Evolutionary conservation across 768 basidiomycete genomes (phyloP), one percentile per base, ranked within the genome.

Genomic region (Austroboletus festivus): DNA sequence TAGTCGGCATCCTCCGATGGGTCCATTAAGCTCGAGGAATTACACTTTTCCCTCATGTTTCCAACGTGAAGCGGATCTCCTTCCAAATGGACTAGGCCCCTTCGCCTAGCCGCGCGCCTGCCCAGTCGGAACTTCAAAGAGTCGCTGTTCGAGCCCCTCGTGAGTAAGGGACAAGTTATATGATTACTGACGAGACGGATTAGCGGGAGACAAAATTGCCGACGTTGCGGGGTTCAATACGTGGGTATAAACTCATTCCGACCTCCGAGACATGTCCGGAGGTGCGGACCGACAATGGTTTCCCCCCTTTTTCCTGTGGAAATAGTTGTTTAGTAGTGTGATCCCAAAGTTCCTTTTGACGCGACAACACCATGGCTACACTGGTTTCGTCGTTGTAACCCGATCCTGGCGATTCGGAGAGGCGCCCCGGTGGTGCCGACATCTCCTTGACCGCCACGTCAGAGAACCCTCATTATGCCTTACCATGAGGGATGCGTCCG

Each of bases 391-490:
- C 23, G 24, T 38, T 24, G 35, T 22, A 16, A 31, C 19, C 22
- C 18, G 18, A 33, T 38, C 33, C 31, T 18, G 40, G 24, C 5
- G 40, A 48, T 23, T 41, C 39, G 46, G 55, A 20, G 11, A 23
- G 10, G 18, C 5, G 10, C 15, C n/a, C 54, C 24, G 20, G 21
- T 24, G 16, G 16, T 20, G 28, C 39, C 23, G 34, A 33, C 26
- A 34, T n/a, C 21, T 37, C 11, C 15, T 28, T 28, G 43, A 16
- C 31, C 55, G 56, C 52, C 56, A 59, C 45, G 57, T 59, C 55
- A 39, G 30, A 12, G 30, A 4, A 19, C 41, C 31, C 9, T 33
- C 15, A 33, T 33, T 33, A 33, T 33, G 31, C 31, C 15, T 22
- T 42, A 28, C 23, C 11, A 28, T 46, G 38, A 21, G 21, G 24